phyloP scores from a whole-genome alignment of 2,329 filamentous ascomycete genomes.

The Hirsutella thompsonii region DNA sequence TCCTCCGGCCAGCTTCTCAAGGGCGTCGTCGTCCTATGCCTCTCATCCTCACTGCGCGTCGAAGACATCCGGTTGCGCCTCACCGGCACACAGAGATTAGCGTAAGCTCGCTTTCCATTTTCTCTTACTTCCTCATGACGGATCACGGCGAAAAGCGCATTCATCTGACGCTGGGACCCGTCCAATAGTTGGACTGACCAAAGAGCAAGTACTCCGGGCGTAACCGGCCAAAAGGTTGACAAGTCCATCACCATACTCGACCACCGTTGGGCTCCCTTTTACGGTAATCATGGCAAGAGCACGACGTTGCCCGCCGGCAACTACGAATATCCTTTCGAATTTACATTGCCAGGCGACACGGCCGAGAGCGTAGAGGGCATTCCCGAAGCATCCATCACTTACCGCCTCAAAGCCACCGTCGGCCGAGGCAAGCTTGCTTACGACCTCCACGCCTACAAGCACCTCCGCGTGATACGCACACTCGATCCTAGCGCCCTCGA shows the following conservation, averaged over 20 bases:
- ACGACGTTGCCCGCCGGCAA: slow-evolving; percentile 56
- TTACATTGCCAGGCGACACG: slow-evolving; percentile 56
- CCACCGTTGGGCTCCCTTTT: slow-evolving; percentile 58
- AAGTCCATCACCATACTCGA: slow-evolving; percentile 48
- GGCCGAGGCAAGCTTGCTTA: slow-evolving; percentile 79
- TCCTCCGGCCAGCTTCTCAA: slow-evolving; percentile 63
- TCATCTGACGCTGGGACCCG: neutral
- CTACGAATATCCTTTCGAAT: slow-evolving; percentile 73
- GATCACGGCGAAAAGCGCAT: neutral
- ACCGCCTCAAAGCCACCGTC: slow-evolving; percentile 82
- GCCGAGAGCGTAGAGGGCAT: slow-evolving; percentile 89
- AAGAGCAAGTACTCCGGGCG: slow-evolving; percentile 40
- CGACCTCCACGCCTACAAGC: slow-evolving; percentile 70
- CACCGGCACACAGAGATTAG: slow-evolving; percentile 51
- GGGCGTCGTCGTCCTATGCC: slow-evolving; percentile 60
- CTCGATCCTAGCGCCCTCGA: slow-evolving; percentile 65
- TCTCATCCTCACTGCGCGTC: slow-evolving; percentile 54
- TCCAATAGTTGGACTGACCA: slow-evolving; percentile 35
- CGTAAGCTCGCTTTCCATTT: slow-evolving; percentile 35
- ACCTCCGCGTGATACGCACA: slow-evolving; percentile 65
- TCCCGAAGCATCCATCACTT: slow-evolving; percentile 74
- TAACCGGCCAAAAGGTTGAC: slow-evolving; percentile 47
- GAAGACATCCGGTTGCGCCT: slow-evolving; percentile 63
- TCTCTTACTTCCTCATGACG: neutral
- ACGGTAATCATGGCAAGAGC: slow-evolving; percentile 40